Conservation (phyloP, 1,139 yeast species). For the Diutina rugosa region DNA sequence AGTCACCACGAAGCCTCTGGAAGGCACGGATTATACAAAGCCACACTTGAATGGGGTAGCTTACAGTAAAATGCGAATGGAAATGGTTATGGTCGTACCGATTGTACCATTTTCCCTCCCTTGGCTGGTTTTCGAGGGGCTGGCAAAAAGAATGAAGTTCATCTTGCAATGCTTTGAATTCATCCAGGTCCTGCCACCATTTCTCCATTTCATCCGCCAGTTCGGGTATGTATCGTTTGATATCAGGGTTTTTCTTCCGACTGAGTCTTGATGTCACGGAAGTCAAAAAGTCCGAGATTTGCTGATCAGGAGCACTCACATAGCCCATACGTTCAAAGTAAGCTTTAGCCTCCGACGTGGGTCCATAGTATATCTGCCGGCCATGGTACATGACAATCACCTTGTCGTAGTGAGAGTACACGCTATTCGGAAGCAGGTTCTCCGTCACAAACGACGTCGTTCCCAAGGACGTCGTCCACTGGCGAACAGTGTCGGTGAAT, state of each 20-base stretch:
- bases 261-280: slow-evolving; percentile 33
- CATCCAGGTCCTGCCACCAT: slow-evolving; percentile 50
- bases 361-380: slow-evolving; percentile 47
- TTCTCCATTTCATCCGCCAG: slow-evolving; percentile 57
- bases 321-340: slow-evolving; percentile 53
- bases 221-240: slow-evolving; percentile 30
- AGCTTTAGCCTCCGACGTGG: slow-evolving; percentile 35
- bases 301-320: slow-evolving; percentile 45
- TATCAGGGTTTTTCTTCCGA: not conserved
- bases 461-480: slow-evolving; percentile 19
- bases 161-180: slow-evolving; percentile 24
- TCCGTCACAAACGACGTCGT: slow-evolving; percentile 47
- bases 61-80: not conserved
- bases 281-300: slow-evolving; percentile 55
- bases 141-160: slow-evolving; percentile 18
- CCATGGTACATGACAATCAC: slow-evolving; percentile 50
- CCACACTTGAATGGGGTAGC: not conserved
- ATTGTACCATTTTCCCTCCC: not conserved
- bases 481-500: not conserved
- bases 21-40: not conserved
- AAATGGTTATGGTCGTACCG: not conserved
- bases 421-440: slow-evolving; percentile 59
- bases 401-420: slow-evolving; percentile 50
- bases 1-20: not conserved
- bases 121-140: not conserved